Evolutionary conservation across 345 rosid genomes (phyloP).

Genomic region (Capsella bursapastoris): DNA sequence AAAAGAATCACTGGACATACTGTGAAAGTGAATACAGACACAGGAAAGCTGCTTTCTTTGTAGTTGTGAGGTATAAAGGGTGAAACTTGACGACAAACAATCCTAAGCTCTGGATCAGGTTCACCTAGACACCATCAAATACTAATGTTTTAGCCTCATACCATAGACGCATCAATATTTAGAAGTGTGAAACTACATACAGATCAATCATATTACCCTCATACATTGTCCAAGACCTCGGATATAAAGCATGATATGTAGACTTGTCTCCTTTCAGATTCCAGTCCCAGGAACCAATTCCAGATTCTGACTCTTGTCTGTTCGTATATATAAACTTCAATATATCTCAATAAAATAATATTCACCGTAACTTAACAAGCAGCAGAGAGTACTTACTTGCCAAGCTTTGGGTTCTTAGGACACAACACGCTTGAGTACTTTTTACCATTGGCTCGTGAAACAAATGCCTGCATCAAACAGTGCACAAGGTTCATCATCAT

Average conservation of each 20-base stretch:
- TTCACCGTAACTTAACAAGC: neutral
- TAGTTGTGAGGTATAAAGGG: constrained; percentile 94
- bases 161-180: neutral
- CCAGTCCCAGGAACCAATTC: constrained; percentile 96
- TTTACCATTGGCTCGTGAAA: constrained; percentile 36
- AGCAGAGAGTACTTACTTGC: constrained; percentile 32
- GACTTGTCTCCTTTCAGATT: constrained; percentile 74
- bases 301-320: constrained; percentile 64
- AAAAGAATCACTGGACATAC: constrained; percentile 46
- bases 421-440: constrained; percentile 42
- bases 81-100: constrained; percentile 88
- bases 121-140: constrained; percentile 59
- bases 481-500: neutral
- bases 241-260: constrained; percentile 92
- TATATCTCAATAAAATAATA: constrained; percentile 1
- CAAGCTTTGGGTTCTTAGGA: constrained; percentile 37
- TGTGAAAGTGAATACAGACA: constrained; percentile 79
- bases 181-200: neutral
- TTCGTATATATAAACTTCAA: constrained; percentile 28
- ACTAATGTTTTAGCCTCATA: neutral
- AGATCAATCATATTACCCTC: constrained; percentile 61
- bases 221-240: constrained; percentile 94
- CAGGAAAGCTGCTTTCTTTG: constrained; percentile 92
- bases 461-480: constrained; percentile 42
- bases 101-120: constrained; percentile 88